These are phyloP conservation scores for Neurospora cerealis DNA, from an alignment of 495 filamentous ascomycete species.

Conservation along the genomic window DNA sequence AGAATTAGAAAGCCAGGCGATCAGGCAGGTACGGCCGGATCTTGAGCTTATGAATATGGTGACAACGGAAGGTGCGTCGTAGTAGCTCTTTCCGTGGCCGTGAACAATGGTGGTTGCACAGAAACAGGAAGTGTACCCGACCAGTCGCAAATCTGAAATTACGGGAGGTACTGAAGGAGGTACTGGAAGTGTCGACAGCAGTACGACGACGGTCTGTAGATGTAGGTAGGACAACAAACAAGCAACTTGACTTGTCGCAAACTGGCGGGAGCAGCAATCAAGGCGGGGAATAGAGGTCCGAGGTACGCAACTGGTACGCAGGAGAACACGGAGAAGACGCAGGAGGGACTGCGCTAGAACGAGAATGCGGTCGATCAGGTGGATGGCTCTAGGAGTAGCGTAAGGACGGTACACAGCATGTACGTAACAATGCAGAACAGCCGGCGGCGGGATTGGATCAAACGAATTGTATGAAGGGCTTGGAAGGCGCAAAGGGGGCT, in stretches of 20 bases:
- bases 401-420: background rate
- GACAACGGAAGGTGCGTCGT: background rate
- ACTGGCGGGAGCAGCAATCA: background rate
- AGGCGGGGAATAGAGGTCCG: background rate
- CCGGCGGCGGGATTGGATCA: background rate
- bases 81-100: background rate
- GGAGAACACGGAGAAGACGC: background rate
- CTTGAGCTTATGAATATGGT: background rate
- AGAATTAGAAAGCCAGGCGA: background rate
- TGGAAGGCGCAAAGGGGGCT: background rate
- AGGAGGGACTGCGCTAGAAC: background rate
- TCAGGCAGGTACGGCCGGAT: background rate
- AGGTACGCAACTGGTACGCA: background rate
- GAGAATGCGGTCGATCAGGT: background rate
- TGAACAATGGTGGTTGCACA: background rate
- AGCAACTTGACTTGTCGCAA: background rate
- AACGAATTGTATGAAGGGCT: background rate
- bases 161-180: background rate
- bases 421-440: background rate
- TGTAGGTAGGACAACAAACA: background rate
- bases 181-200: background rate
- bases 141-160: background rate
- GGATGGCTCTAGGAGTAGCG: background rate
- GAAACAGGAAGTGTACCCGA: background rate
- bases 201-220: background rate